Base-by-base conservation (phyloP, 345 rosid species). In the Physaria fendleri region DNA sequence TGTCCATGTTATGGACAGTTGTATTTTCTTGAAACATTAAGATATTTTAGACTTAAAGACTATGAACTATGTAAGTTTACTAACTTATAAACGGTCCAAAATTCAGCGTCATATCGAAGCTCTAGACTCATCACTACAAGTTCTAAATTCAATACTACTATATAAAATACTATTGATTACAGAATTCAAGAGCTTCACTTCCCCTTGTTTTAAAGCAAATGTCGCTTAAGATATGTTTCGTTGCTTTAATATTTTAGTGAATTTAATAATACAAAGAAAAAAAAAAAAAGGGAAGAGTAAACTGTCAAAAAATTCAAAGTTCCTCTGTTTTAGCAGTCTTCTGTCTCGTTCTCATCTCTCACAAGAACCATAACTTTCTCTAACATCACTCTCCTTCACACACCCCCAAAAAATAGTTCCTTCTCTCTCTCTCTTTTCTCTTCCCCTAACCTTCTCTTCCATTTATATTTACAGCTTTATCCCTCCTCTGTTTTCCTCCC, bases 301-400 rank as follows among this genome's bases (percentile, higher is more conserved):
- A 51, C 20, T 25, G 2, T 9, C 1, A 61, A n/a, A n/a, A n/a
- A 20, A 61, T 67, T 68, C 73, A 68, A 68, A 61, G 68, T 9
- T 61, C 67, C 68, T 68, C 49, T 60, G 73, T 37, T 68, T 53
- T 68, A 68, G 73, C 55, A 20, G 48, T 68, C 72, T 29, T 51
- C 32, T 49, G 52, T 58, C 65, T 66, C 71, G 65, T 57, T 59
- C 72, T 68, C 73, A 44, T 53, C 42, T 52, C 41, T 68, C 69
- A 62, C 63, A 69, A 43, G 68, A 62, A 56, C 74, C 74, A 46
- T 62, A 69, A 40, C 68, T 69, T 69, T 69, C 64, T 46, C 73
- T 44, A 60, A 44, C 73, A 50, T 60, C 73, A 68, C 73, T 68
- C 73, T 59, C 64, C 51, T 59, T 59, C 41, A 59, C 72, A 68